These are phyloP conservation scores for Mallotus repandus DNA, from an alignment of 441 rosid genomes.

Conservation along the genomic window DNA sequence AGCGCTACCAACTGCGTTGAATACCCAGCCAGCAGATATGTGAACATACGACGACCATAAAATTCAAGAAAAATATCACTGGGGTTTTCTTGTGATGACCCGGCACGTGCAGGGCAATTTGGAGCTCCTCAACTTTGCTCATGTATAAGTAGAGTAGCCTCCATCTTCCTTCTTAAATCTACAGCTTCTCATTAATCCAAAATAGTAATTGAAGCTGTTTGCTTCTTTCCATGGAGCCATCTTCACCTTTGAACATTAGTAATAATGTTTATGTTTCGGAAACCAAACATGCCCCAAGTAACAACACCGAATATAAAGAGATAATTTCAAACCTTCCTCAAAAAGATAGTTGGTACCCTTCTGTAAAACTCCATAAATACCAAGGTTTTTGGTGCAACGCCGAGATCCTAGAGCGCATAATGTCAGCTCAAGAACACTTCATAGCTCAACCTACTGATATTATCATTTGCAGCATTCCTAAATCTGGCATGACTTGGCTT, in stretches of 20 bases:
- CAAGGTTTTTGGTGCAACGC: conserved; percentile 17
- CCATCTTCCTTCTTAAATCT: no score
- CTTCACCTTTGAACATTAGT: background rate
- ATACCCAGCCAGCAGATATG: no score
- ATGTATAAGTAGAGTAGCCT: no score
- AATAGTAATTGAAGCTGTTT: no score
- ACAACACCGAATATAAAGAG: background rate
- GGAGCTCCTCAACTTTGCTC: no score
- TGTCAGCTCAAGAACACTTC: conserved; percentile 14
- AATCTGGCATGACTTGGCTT: conserved; percentile 43
- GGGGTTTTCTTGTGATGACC: no score
- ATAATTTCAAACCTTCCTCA: background rate
- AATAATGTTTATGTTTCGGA: background rate
- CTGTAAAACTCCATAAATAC: background rate
- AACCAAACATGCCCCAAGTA: background rate
- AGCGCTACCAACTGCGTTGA: no score
- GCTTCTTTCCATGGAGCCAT: background rate
- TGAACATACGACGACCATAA: no score
- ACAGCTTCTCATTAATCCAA: no score
- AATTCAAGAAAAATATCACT: no score
- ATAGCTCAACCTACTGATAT: conserved; percentile 33
- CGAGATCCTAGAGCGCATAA: background rate
- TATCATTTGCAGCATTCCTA: conserved; percentile 31
- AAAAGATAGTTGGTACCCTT: background rate
- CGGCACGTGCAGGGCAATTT: no score